These are phyloP conservation scores for Chrysoporthe cubensis DNA, from an alignment of 2,329 filamentous ascomycete species.

Conservation along the genomic window DNA sequence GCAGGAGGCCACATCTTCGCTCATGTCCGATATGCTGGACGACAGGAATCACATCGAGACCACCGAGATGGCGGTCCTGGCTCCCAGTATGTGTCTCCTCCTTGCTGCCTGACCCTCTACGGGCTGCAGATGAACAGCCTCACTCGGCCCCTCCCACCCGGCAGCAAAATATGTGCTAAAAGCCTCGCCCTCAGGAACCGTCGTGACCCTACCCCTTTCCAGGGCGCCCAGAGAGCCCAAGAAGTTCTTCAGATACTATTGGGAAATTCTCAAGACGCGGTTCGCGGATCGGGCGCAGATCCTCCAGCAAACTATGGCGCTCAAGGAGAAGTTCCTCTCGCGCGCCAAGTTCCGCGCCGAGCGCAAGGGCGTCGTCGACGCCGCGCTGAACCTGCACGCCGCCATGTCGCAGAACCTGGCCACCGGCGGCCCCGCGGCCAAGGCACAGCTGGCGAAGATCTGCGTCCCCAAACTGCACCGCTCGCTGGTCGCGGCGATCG, in stretches of 20 bases:
- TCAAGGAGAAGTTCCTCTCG: conserved; percentile 49
- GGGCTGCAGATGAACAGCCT: too few relatives aligned
- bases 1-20: conserved; percentile 20
- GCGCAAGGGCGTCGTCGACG: conserved; percentile 49
- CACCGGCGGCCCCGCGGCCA: conserved; percentile 49
- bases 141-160: background rate
- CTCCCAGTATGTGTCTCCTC: conserved; percentile 15
- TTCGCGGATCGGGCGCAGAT: conserved; percentile 42
- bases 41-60: background rate
- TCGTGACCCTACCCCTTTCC: conserved; percentile 48
- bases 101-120: background rate
- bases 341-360: conserved; percentile 34
- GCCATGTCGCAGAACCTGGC: conserved; percentile 67
- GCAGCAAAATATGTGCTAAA: background rate
- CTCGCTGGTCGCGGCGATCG: conserved; percentile 58
- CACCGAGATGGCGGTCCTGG: conserved; percentile 13
- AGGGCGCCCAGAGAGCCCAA: conserved; percentile 37
- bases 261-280: conserved; percentile 43
- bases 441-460: conserved; percentile 51
- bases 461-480: conserved; percentile 58
- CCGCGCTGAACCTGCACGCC: conserved; percentile 62
- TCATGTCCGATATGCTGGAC: conserved; percentile 11
- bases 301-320: conserved; percentile 40
- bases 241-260: conserved; percentile 43
- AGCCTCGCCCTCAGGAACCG: conserved; percentile 45